These are phyloP conservation scores for Aspergillus campestris DNA, from an alignment of 495 filamentous ascomycete species.

Conservation along the genomic window DNA sequence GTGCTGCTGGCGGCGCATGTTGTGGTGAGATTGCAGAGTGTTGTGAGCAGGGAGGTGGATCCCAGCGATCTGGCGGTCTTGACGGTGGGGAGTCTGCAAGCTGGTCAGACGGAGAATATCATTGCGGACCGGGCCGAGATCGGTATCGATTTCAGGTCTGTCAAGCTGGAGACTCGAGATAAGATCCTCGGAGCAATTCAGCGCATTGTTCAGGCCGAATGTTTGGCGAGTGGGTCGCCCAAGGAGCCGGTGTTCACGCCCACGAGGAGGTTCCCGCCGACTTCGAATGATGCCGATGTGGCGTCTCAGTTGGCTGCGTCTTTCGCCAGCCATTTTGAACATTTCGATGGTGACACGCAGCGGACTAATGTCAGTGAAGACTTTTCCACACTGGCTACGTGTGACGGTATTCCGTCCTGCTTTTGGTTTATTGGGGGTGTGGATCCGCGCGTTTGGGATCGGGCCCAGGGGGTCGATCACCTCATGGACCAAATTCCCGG, in stretches of 20 bases:
- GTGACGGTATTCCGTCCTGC: constrained; percentile 25
- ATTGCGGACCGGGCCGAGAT: constrained; percentile 42
- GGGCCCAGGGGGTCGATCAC: constrained; percentile 13
- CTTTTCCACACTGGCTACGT: constrained; percentile 35
- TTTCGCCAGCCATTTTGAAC: constrained; percentile 31
- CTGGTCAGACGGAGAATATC: constrained; percentile 45
- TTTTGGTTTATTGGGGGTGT: constrained; percentile 43
- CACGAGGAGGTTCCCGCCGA: constrained; percentile 38
- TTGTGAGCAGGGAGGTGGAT: constrained; percentile 43
- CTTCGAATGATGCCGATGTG: constrained; percentile 27
- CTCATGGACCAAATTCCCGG: constrained; percentile 25
- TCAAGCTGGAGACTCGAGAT: constrained; percentile 30
- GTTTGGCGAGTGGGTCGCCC: constrained; percentile 37
- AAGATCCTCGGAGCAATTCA: constrained; percentile 31
- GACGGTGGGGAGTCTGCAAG: constrained; percentile 43
- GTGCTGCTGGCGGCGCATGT: constrained; percentile 41
- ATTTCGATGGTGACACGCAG: constrained; percentile 31
- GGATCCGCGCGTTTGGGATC: constrained; percentile 38
- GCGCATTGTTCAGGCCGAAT: constrained; percentile 46
- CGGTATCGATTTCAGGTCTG: constrained; percentile 37
- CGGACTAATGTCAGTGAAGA: constrained; percentile 38
- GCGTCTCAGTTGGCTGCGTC: constrained; percentile 21
- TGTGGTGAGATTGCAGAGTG: constrained; percentile 40
- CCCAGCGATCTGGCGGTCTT: constrained; percentile 42
- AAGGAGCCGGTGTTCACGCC: constrained; percentile 34